Conservation (phyloP, 177 flowering plant species). For the Tripterygium wilfordii region DNA sequence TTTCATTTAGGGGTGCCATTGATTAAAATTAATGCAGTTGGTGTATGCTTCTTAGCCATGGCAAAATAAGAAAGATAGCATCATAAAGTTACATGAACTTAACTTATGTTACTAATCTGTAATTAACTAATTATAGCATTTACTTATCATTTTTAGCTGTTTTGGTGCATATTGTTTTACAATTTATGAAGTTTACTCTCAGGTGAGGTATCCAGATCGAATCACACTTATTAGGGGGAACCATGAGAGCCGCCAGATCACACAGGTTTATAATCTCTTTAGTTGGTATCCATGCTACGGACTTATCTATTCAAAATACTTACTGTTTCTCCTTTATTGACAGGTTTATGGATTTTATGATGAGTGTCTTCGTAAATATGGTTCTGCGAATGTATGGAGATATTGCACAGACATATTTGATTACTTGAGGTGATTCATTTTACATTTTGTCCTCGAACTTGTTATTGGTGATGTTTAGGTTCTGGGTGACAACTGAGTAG, state of each 20-base stretch:
- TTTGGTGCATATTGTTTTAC: no score
- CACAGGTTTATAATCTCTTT: conserved; percentile 56
- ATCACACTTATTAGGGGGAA: conserved; percentile 97
- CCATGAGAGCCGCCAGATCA: conserved; percentile 99
- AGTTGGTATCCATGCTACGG: not conserved
- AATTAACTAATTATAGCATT: no score
- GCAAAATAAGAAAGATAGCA: no score
- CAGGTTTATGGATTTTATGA: conserved; percentile 99
- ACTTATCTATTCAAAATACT: conserved; percentile 1
- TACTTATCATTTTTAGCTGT: no score
- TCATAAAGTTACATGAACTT: no score
- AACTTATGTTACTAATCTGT: no score
- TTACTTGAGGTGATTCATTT: conserved; percentile 69
- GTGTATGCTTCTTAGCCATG: no score
- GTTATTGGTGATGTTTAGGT: no score
- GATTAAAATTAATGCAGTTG: no score
- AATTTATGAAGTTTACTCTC: no score
- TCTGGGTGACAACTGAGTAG: not conserved
- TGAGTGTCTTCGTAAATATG: conserved; percentile 96
- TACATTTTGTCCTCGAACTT: no score
- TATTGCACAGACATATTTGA: conserved; percentile 99
- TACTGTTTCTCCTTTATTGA: conserved; percentile 6
- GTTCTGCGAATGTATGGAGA: conserved; percentile 99
- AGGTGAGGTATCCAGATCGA: conserved; percentile 99
- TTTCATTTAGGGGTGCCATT: no score